A percentile compares a stretch with the other conserved stretches of the same genome.
These are phyloP conservation scores for Monilinia vaccinii-corymbosi DNA, from an alignment of 2,329 filamentous ascomycete species.

Conservation along the genomic window DNA sequence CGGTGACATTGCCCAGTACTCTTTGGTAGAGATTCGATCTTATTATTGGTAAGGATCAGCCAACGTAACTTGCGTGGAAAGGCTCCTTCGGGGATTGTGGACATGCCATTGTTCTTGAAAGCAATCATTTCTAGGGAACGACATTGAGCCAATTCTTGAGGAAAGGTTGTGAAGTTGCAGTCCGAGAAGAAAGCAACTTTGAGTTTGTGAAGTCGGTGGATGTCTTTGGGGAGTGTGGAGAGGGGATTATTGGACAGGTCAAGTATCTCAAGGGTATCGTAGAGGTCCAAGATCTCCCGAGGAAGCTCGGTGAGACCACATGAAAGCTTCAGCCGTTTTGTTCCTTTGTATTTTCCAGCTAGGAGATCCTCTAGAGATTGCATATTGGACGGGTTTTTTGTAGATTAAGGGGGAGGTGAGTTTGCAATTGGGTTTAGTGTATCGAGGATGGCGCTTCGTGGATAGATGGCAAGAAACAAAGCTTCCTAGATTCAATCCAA, in stretches of 20 bases:
- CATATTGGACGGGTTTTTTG: slow-evolving; percentile 11
- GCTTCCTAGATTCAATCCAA: neutral
- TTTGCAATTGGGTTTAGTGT: neutral
- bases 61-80: slow-evolving; percentile 37
- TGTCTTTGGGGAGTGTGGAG: slow-evolving; percentile 33
- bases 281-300: slow-evolving; percentile 33
- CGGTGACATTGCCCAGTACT: slow-evolving; percentile 36
- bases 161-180: slow-evolving; percentile 37
- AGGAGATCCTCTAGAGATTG: slow-evolving; percentile 18
- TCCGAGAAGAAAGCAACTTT: slow-evolving; percentile 39
- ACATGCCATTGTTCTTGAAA: slow-evolving; percentile 40
- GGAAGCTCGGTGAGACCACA: slow-evolving; percentile 30
- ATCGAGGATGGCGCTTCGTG: neutral
- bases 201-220: slow-evolving; percentile 35
- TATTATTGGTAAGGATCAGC: slow-evolving; percentile 41
- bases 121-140: slow-evolving; percentile 40
- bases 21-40: slow-evolving; percentile 32
- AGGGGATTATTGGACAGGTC: slow-evolving; percentile 40
- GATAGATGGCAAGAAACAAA: neutral
- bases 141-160: slow-evolving; percentile 34
- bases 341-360: slow-evolving; percentile 22
- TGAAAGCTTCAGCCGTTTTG: slow-evolving; percentile 24
- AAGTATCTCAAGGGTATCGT: slow-evolving; percentile 36
- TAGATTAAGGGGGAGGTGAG: neutral
- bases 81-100: slow-evolving; percentile 33